Percentiles rank a stretch among this genome's conserved stretches.
Evolutionary conservation across 2,329 filamentous ascomycete genomes (phyloP).

Genomic region (Talaromyces amestolkiae): DNA sequence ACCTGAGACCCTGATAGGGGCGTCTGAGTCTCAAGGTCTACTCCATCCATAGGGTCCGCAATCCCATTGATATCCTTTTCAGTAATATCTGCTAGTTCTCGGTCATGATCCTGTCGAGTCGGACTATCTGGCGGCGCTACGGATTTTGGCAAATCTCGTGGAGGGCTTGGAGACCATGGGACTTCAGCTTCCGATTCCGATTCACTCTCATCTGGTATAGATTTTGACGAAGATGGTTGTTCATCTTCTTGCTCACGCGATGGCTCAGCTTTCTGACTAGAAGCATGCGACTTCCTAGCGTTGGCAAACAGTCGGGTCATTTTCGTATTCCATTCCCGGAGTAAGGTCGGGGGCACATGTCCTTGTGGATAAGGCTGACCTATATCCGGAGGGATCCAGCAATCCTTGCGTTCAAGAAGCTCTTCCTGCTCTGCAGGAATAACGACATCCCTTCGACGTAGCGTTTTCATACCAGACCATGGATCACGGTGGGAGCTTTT

Average conservation of each 20-base stretch:
- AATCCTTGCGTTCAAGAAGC: conserved; percentile 48
- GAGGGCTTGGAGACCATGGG: conserved; percentile 25
- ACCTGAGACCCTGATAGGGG: not conserved
- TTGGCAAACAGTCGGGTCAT: conserved; percentile 19
- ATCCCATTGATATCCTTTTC: not conserved
- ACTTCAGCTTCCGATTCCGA: conserved; percentile 7
- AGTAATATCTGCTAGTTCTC: not conserved
- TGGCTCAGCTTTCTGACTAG: conserved; percentile 12
- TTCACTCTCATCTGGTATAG: conserved; percentile 22
- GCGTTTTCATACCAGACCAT: conserved; percentile 36
- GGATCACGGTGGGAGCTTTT: conserved; percentile 22
- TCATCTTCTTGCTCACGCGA: not conserved
- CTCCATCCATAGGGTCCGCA: not conserved
- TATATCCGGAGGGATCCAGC: conserved; percentile 37
- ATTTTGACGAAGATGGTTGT: conserved; percentile 12
- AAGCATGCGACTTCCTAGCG: conserved; percentile 11
- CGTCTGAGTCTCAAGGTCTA: not conserved
- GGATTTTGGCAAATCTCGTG: conserved; percentile 6
- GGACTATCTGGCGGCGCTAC: conserved; percentile 17
- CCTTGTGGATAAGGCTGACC: conserved; percentile 29
- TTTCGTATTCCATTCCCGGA: conserved; percentile 38
- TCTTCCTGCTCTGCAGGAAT: conserved; percentile 51
- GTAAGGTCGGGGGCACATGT: conserved; percentile 36
- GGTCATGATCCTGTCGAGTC: not conserved
- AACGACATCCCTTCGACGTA: conserved; percentile 44